A percentile compares a stretch with the other conserved stretches of the same genome.
phyloP scores from a whole-genome alignment of 305 asterid genomes.

The Fraxinus angustifolia region DNA sequence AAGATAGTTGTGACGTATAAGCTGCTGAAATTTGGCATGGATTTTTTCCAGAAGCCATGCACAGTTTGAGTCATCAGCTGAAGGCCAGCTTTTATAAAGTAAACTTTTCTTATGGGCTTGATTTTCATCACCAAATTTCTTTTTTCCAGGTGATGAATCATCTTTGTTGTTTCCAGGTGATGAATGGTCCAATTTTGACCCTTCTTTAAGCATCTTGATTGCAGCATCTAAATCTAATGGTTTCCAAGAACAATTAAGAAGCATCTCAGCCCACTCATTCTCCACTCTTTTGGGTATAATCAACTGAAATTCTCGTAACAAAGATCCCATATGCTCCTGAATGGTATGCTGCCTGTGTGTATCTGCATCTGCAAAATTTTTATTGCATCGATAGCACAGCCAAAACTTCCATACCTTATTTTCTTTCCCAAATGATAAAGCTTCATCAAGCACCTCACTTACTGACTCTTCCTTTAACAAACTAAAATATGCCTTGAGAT shows the following conservation, averaged over 20 bases:
- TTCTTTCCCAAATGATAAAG: slow-evolving; percentile 55
- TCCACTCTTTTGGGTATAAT: slow-evolving; percentile 67
- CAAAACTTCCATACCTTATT: slow-evolving; percentile 69
- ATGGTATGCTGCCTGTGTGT: slow-evolving; percentile 57
- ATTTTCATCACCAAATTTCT: slow-evolving; percentile 55
- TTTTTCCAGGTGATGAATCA: slow-evolving; percentile 52
- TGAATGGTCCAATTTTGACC: slow-evolving; percentile 22
- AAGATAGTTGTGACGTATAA: slow-evolving; percentile 58
- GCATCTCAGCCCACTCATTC: slow-evolving; percentile 84
- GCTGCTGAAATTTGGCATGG: slow-evolving; percentile 51
- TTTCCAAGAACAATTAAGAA: slow-evolving; percentile 75
- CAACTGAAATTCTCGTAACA: slow-evolving; percentile 66
- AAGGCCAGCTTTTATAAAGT: slow-evolving; percentile 61
- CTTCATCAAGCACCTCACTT: slow-evolving; percentile 43
- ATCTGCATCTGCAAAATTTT: slow-evolving; percentile 52
- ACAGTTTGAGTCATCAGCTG: slow-evolving; percentile 75
- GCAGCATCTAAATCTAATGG: slow-evolving; percentile 69
- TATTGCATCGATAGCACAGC: slow-evolving; percentile 68
- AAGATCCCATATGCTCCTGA: slow-evolving; percentile 68
- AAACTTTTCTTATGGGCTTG: slow-evolving; percentile 44
- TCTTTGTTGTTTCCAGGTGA: slow-evolving; percentile 32
- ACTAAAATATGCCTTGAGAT: slow-evolving; percentile 62
- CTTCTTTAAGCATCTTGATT: slow-evolving; percentile 47
- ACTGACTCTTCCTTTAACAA: slow-evolving; percentile 46
- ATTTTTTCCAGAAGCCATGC: slow-evolving; percentile 75